A percentile compares a stretch with the other conserved stretches of the same genome.
Conservation (phyloP, 108 stramenopile genomes). For the Cylindrotheca fusiformis region DNA sequence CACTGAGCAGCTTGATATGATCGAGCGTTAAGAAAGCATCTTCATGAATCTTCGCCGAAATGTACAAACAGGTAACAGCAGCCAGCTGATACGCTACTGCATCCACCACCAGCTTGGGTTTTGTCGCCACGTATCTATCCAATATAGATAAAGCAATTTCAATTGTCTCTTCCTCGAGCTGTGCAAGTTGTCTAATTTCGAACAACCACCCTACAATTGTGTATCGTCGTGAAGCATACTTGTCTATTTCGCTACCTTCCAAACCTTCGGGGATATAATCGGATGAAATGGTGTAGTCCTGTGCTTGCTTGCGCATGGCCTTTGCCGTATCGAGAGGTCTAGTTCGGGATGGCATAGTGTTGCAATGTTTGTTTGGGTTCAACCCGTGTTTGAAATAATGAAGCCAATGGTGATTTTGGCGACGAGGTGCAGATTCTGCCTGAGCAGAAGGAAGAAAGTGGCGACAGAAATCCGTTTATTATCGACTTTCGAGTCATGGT, state of each 20-base stretch:
- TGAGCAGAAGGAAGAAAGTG: too few relatives aligned
- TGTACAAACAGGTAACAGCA: background rate
- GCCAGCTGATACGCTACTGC: background rate
- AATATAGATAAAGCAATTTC: background rate
- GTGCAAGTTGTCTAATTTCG: background rate
- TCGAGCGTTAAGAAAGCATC: background rate
- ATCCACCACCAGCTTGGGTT: background rate
- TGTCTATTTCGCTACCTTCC: background rate
- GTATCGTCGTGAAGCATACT: background rate
- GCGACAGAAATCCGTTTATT: too few relatives aligned
- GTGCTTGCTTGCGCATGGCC: background rate
- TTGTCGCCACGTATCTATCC: conserved; percentile 3
- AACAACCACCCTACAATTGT: background rate
- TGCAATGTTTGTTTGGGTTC: too few relatives aligned
- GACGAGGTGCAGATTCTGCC: too few relatives aligned
- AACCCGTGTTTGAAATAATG: too few relatives aligned
- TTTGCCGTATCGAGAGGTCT: background rate
- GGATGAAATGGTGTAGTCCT: background rate
- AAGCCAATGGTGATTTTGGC: too few relatives aligned
- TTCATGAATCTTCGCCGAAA: background rate
- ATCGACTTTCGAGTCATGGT: too few relatives aligned
- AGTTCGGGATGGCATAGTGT: background rate
- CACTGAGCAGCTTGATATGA: background rate
- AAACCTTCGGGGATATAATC: background rate
- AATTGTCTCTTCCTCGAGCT: background rate